Conservation (phyloP, 768 basidiomycete genomes). For the Xerocomus spinulosus region DNA sequence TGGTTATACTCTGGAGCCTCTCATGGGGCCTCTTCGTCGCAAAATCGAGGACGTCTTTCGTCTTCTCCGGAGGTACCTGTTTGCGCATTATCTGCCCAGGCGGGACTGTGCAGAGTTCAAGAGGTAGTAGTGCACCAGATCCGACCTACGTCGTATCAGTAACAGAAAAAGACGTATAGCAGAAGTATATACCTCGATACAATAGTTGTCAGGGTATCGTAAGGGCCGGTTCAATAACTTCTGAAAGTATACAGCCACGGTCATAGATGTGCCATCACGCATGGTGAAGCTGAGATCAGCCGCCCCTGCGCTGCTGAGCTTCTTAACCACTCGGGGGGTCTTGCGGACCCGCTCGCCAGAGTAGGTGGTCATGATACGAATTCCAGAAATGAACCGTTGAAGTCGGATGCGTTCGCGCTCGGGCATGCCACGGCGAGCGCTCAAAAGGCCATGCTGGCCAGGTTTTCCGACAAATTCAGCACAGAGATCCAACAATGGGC, state of each 20-base stretch:
- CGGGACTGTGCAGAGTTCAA: constrained; percentile 62
- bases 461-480: constrained; percentile 46
- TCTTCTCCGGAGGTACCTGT: constrained; percentile 64
- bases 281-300: constrained; percentile 49
- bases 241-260: constrained; percentile 61
- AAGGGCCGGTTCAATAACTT: constrained; percentile 49
- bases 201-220: constrained; percentile 57
- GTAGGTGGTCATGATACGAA: constrained; percentile 45
- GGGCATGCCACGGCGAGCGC: constrained; percentile 39
- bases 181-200: constrained; percentile 52
- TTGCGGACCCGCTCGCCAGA: constrained; percentile 34
- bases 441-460: constrained; percentile 31
- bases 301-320: constrained; percentile 52
- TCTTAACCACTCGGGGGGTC: constrained; percentile 59
- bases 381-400: constrained; percentile 51
- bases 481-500: constrained; percentile 54
- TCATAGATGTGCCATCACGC: constrained; percentile 50
- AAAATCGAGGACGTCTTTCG: constrained; percentile 58
- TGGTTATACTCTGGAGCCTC: constrained; percentile 49
- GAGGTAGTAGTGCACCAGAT: constrained; percentile 55
- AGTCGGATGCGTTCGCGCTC: constrained; percentile 52
- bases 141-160: constrained; percentile 44
- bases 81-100: constrained; percentile 69
- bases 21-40: constrained; percentile 60
- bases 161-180: constrained; percentile 16